These are phyloP conservation scores for Fragaria iinumae DNA, from an alignment of 306 rosid species.

Conservation along the genomic window DNA sequence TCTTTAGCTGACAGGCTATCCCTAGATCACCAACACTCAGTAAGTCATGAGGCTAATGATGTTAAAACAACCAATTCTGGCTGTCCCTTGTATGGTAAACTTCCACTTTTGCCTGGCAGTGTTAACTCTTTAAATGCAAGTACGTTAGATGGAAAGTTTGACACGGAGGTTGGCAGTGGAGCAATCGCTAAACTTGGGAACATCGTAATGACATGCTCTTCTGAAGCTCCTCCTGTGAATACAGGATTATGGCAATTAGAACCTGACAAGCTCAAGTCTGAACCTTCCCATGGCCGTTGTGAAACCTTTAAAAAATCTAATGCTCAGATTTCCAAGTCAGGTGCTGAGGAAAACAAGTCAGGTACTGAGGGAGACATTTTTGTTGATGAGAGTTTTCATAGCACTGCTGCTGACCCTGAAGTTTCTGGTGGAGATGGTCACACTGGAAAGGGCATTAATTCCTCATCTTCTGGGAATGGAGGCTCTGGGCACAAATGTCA, in stretches of 20 bases:
- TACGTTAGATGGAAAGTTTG: constrained; percentile 31
- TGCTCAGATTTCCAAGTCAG: constrained; percentile 25
- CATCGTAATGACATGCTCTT: constrained; percentile 24
- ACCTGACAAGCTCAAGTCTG: constrained; percentile 26
- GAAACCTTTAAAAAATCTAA: constrained; percentile 15
- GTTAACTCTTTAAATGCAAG: constrained; percentile 24
- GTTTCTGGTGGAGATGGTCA: constrained; percentile 25
- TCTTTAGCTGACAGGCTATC: constrained; percentile 21
- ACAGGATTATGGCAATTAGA: constrained; percentile 15
- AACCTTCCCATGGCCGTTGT: constrained; percentile 28
- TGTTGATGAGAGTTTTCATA: constrained; percentile 28
- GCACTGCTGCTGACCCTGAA: constrained; percentile 25
- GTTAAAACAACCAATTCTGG: constrained; percentile 26
- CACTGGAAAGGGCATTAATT: constrained; percentile 23
- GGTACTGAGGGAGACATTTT: constrained; percentile 20
- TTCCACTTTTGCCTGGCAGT: constrained; percentile 32
- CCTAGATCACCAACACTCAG: constrained; percentile 30
- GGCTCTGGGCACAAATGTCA: constrained; percentile 20
- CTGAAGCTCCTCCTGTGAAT: constrained; percentile 19
- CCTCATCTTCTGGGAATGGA: constrained; percentile 22
- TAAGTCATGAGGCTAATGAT: constrained; percentile 29
- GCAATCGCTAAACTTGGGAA: constrained; percentile 15
- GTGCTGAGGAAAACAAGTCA: constrained; percentile 20
- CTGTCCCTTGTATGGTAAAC: constrained; percentile 36
- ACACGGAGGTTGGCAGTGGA: constrained; percentile 18